Percentiles rank a stretch among this genome's conserved stretches.
Conservation (phyloP, 1,284 basidiomycete species). For the Tilletiopsis washingtonensis region DNA sequence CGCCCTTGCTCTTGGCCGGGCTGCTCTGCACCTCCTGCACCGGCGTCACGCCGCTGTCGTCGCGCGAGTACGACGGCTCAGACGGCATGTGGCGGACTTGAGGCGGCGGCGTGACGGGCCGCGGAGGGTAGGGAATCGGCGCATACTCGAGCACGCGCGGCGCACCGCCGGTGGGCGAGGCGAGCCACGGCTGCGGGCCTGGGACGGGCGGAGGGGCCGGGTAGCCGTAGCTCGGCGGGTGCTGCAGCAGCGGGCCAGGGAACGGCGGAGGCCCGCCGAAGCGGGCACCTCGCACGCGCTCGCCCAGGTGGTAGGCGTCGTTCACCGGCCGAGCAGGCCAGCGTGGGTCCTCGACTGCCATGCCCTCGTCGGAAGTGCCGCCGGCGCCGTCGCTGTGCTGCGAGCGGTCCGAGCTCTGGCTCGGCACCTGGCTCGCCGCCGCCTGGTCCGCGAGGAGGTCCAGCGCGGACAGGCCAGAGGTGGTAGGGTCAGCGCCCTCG, state of each 20-base stretch:
- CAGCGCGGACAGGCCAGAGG: conserved; percentile 30
- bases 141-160: no score
- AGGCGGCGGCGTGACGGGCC: background rate
- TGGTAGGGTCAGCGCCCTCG: conserved; percentile 22
- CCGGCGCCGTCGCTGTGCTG: conserved; percentile 1
- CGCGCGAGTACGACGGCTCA: background rate
- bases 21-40: background rate
- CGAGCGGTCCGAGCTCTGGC: conserved; percentile 33
- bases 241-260: no score
- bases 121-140: no score
- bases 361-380: background rate
- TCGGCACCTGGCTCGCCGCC: conserved; percentile 38
- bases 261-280: no score
- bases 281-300: no score
- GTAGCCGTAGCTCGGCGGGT: no score
- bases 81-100: background rate
- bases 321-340: no score
- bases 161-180: no score
- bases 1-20: conserved; percentile 16
- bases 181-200: no score
- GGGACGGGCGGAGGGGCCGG: no score
- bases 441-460: conserved; percentile 47
- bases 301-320: no score
- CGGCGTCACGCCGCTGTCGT: background rate
- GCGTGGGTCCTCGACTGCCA: background rate